A percentile compares a stretch with the other conserved stretches of the same genome.
phyloP scores from a whole-genome alignment of 495 filamentous ascomycete species.

The Coniosporium apollinis region DNA sequence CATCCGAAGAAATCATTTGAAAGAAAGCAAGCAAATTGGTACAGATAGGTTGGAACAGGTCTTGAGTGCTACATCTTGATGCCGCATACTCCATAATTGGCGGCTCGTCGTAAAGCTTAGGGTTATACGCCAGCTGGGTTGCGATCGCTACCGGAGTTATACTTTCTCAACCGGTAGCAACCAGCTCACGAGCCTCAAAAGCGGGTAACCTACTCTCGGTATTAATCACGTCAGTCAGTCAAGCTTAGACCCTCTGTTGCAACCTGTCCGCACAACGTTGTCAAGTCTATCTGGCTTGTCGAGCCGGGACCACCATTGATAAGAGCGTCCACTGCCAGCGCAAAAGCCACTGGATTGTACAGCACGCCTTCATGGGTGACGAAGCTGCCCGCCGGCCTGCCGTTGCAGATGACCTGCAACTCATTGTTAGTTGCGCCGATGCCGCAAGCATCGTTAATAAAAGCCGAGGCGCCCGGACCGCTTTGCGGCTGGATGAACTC shows the following conservation, averaged over 20 bases:
- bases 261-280: conserved; percentile 17
- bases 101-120: too few species aligned
- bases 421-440: conserved; percentile 32
- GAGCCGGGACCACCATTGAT: conserved; percentile 24
- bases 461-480: conserved; percentile 28
- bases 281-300: conserved; percentile 16
- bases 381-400: conserved; percentile 22
- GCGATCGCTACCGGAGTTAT: too few species aligned
- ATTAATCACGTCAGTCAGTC: too few species aligned
- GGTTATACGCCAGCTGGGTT: too few species aligned
- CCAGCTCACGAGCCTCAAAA: too few species aligned
- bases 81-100: too few species aligned
- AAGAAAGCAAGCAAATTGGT: too few species aligned
- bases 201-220: too few species aligned
- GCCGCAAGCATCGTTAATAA: conserved; percentile 17
- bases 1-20: too few species aligned
- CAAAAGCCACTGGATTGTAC: conserved; percentile 28
- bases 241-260: conserved; percentile 20
- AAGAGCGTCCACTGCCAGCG: conserved; percentile 28
- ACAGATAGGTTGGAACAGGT: too few species aligned
- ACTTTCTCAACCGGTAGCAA: too few species aligned
- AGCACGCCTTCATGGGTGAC: conserved; percentile 31
- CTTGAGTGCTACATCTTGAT: too few species aligned
- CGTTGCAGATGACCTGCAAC: conserved; percentile 24
- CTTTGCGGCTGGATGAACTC: conserved; percentile 30